Evolutionary conservation across 192 early-diverging fungal genomes (phyloP).

Genomic region (Linnemannia zychae): DNA sequence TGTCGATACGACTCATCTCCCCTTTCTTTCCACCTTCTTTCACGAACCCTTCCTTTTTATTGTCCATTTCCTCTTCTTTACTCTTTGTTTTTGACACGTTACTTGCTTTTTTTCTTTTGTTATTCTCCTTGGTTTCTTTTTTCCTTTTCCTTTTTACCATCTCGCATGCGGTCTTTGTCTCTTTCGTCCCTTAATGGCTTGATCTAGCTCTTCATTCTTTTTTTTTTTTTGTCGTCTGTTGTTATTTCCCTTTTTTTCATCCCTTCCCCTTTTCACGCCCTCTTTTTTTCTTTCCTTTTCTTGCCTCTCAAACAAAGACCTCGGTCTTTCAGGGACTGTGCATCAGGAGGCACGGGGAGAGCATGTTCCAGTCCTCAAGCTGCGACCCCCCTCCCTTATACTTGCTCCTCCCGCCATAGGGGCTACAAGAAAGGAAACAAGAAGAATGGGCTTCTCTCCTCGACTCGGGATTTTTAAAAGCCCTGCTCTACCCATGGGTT

Average conservation of each 20-base stretch:
- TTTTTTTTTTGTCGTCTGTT: not conserved
- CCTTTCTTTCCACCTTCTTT: not conserved
- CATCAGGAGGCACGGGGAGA: not conserved
- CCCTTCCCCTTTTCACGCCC: not conserved
- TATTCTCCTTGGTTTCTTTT: constrained; percentile 6
- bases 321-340: constrained; percentile 8
- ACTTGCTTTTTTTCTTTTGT: constrained; percentile 4
- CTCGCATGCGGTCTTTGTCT: constrained; percentile 1
- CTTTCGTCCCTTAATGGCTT: not conserved
- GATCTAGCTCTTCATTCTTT: not conserved
- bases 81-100: not conserved
- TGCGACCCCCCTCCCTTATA: not conserved
- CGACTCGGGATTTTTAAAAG: not conserved
- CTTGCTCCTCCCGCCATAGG: too few species aligned
- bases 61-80: not conserved
- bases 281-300: not conserved
- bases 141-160: not conserved
- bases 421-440: not conserved
- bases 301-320: not conserved
- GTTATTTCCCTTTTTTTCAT: not conserved
- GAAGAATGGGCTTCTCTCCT: not conserved
- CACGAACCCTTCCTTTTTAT: constrained; percentile 2
- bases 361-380: not conserved
- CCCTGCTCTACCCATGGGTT: not conserved
- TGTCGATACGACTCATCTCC: not conserved